Percentiles rank a stretch among this genome's conserved stretches.
These are phyloP conservation scores for Lactarius hengduanensis DNA, from an alignment of 768 basidiomycete species.

Conservation along the genomic window DNA sequence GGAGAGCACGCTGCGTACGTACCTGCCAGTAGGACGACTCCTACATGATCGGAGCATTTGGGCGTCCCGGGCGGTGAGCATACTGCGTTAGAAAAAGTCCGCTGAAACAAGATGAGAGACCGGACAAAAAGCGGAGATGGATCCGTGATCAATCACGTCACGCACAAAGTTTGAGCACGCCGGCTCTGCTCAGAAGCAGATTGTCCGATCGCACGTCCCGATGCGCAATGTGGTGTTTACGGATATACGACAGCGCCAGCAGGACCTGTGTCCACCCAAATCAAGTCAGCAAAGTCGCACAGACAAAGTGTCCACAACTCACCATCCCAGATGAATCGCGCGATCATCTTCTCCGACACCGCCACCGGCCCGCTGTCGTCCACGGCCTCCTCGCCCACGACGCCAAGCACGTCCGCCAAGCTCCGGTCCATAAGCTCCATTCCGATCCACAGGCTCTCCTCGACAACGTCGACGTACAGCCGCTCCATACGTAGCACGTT, in stretches of 20 bases:
- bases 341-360: slow-evolving; percentile 67
- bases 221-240: slow-evolving; percentile 67
- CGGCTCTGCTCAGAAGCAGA: slow-evolving; percentile 63
- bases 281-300: background rate
- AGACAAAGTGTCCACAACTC: slow-evolving; percentile 34
- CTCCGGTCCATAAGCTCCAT: slow-evolving; percentile 93
- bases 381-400: slow-evolving; percentile 32
- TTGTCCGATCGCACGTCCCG: slow-evolving; percentile 86
- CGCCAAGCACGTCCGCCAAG: slow-evolving; percentile 72
- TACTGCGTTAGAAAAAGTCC: slow-evolving; percentile 79
- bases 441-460: slow-evolving; percentile 68
- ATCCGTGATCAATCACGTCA: background rate
- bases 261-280: slow-evolving; percentile 48
- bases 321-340: slow-evolving; percentile 77
- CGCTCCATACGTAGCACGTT: slow-evolving; percentile 68
- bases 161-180: slow-evolving; percentile 71
- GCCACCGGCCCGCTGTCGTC: slow-evolving; percentile 48
- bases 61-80: slow-evolving; percentile 53
- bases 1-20: slow-evolving; percentile 25
- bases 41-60: slow-evolving; percentile 55
- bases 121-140: background rate
- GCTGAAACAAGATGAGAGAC: slow-evolving; percentile 37
- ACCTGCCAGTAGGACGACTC: slow-evolving; percentile 83
- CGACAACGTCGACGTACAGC: slow-evolving; percentile 62
- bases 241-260: slow-evolving; percentile 63